phyloP scores from a whole-genome alignment of 2,329 filamentous ascomycete species.

The Tolypocladium sp. region DNA sequence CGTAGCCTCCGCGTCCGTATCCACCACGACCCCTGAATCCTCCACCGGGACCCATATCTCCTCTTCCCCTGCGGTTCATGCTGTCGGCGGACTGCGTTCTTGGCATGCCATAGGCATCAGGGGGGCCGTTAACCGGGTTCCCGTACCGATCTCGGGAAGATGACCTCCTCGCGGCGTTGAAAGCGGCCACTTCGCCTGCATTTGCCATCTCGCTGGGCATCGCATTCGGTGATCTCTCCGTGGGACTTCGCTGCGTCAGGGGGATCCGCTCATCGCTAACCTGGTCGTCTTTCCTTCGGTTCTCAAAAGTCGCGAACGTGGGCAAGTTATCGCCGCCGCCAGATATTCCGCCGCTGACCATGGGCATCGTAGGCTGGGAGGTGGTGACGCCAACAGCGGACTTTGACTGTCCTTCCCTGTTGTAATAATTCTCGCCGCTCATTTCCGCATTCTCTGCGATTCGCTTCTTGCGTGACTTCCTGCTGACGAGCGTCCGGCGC shows the following conservation, averaged over 20 bases:
- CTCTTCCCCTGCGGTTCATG: constrained; percentile 46
- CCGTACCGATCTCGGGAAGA: constrained; percentile 55
- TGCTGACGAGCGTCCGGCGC: constrained; percentile 81
- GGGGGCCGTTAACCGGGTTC: constrained; percentile 38
- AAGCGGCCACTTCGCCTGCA: constrained; percentile 22
- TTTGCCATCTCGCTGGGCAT: constrained; percentile 28
- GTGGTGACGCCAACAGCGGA: constrained; percentile 29
- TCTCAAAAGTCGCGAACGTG: constrained; percentile 57
- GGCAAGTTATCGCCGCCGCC: constrained; percentile 38
- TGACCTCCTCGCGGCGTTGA: constrained; percentile 26
- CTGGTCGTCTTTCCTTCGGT: constrained; percentile 51
- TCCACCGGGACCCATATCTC: constrained; percentile 22
- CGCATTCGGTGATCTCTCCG: constrained; percentile 43
- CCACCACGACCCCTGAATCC: constrained; percentile 36
- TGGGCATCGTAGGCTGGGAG: constrained; percentile 47
- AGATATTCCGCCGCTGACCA: constrained; percentile 45
- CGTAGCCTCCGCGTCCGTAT: constrained; percentile 42
- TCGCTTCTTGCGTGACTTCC: constrained; percentile 85
- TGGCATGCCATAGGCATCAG: constrained; percentile 37
- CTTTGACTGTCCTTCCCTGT: constrained; percentile 52
- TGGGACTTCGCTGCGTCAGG: constrained; percentile 56
- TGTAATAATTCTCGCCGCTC: constrained; percentile 90
- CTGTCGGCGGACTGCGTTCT: constrained; percentile 37
- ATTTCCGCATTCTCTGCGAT: constrained; percentile 94
- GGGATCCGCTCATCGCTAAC: constrained; percentile 63